phyloP scores from a whole-genome alignment of 2,329 filamentous ascomycete species.

The Cadophora luteo-olivacea region DNA sequence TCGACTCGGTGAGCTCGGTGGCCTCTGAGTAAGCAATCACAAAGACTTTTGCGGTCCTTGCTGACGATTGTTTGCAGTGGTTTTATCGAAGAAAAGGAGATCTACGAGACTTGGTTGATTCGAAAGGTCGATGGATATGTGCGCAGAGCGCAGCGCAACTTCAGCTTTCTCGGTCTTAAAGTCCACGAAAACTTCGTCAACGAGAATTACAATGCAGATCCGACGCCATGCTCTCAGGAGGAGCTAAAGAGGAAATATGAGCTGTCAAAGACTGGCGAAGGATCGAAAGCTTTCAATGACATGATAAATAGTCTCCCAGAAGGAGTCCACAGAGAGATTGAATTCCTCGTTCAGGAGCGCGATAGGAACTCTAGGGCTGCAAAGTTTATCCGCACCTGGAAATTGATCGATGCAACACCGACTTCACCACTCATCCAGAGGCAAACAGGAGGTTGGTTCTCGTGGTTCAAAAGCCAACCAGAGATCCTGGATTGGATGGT shows the following conservation, averaged over 20 bases:
- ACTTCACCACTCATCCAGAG: slow-evolving; percentile 1
- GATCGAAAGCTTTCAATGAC: not conserved
- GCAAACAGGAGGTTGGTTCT: not conserved
- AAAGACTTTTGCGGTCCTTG: not conserved
- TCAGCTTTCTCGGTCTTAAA: slow-evolving; percentile 11
- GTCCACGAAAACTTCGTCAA: not conserved
- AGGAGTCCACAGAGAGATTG: slow-evolving; percentile 10
- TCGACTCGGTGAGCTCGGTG: not conserved
- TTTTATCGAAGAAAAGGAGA: slow-evolving; percentile 1
- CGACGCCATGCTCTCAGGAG: slow-evolving; percentile 15
- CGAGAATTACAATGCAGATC: not conserved
- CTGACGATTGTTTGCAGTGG: not conserved
- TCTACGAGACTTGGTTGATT: slow-evolving; percentile 18
- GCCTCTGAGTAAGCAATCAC: not conserved
- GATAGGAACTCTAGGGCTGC: slow-evolving; percentile 5
- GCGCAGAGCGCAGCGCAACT: slow-evolving; percentile 1
- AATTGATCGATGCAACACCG: slow-evolving; percentile 6
- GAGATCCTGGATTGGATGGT: not conserved
- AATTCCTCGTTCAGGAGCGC: slow-evolving; percentile 11
- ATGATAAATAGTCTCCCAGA: not conserved
- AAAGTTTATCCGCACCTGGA: slow-evolving; percentile 15
- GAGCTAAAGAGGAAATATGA: slow-evolving; percentile 15
- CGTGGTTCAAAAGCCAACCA: not conserved
- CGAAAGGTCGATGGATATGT: not conserved
- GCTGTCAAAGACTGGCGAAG: not conserved